Conservation (phyloP, 2,329 filamentous ascomycete species). For the Beauveria sp. region DNA sequence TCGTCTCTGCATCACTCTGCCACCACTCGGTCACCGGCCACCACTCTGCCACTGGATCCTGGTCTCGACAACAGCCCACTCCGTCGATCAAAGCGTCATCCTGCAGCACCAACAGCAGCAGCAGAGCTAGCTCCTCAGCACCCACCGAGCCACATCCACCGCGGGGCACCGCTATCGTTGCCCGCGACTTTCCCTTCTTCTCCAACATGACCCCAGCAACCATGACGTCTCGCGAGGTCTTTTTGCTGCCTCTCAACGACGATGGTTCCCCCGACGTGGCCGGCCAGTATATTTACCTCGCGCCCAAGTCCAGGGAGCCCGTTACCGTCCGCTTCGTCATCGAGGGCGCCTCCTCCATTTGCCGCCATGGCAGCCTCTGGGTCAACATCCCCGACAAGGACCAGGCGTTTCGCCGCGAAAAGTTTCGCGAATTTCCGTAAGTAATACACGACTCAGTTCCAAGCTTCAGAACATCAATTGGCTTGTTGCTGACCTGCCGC, state of each 20-base stretch:
- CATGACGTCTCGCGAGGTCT: conserved; percentile 65
- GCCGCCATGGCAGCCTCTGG: conserved; percentile 89
- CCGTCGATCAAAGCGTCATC: conserved; percentile 1
- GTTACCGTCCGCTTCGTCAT: conserved; percentile 83
- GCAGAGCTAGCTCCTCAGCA: background rate
- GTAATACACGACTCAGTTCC: conserved; percentile 21
- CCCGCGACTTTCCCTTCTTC: conserved; percentile 18
- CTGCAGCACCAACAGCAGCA: background rate
- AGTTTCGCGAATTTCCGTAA: conserved; percentile 86
- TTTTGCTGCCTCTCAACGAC: conserved; percentile 85
- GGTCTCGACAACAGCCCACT: background rate
- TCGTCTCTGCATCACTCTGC: background rate
- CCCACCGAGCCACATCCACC: conserved; percentile 7
- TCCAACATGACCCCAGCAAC: conserved; percentile 50
- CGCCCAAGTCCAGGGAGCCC: conserved; percentile 63
- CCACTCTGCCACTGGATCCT: background rate
- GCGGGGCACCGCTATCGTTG: conserved; percentile 6
- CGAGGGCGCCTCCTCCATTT: conserved; percentile 92
- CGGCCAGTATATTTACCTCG: conserved; percentile 86
- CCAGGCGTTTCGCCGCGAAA: conserved; percentile 65
- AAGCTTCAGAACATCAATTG: background rate
- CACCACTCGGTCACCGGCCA: background rate
- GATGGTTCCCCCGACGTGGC: conserved; percentile 84
- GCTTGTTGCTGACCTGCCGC: conserved; percentile 1
- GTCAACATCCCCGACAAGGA: conserved; percentile 84